A percentile compares a stretch with the other conserved stretches of the same genome.
These are phyloP conservation scores for Phytophthora citricola DNA, from an alignment of 352 stramenopile species.

Conservation along the genomic window DNA sequence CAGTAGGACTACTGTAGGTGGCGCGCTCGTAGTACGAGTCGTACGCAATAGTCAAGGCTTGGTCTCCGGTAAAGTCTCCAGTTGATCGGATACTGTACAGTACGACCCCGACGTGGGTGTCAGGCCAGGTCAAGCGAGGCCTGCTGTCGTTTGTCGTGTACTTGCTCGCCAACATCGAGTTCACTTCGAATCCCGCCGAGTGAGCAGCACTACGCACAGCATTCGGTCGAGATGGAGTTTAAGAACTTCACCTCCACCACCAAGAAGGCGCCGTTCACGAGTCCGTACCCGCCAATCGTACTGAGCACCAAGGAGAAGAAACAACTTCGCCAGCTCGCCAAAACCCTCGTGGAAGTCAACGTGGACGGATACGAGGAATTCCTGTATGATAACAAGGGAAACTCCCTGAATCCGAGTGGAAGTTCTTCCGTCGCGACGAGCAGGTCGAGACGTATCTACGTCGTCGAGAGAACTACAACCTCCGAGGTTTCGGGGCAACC, in stretches of 20 bases:
- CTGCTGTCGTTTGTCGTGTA: slow-evolving; percentile 7
- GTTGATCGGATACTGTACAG: slow-evolving; percentile 5
- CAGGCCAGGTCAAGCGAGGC: not conserved
- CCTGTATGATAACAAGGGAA: slow-evolving; percentile 28
- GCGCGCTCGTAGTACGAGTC: not conserved
- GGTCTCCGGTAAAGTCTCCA: slow-evolving; percentile 18
- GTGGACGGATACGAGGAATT: slow-evolving; percentile 34
- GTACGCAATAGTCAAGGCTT: not conserved
- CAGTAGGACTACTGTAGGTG: not conserved
- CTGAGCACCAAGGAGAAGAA: slow-evolving; percentile 31
- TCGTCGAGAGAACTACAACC: slow-evolving; percentile 30
- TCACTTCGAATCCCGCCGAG: slow-evolving; percentile 22
- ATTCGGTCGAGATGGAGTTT: slow-evolving; percentile 20
- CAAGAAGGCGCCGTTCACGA: slow-evolving; percentile 34
- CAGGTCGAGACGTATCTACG: slow-evolving; percentile 32
- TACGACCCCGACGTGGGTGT: slow-evolving; percentile 11
- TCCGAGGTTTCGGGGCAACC: slow-evolving; percentile 28
- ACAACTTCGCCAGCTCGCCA: slow-evolving; percentile 28
- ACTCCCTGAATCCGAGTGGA: slow-evolving; percentile 31
- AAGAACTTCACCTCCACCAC: slow-evolving; percentile 32
- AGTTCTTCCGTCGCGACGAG: slow-evolving; percentile 32
- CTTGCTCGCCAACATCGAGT: not conserved
- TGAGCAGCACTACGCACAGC: slow-evolving; percentile 4
- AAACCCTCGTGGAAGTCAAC: slow-evolving; percentile 34
- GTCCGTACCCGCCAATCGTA: slow-evolving; percentile 28